Evolutionary conservation across 371 early-diverging fungal species (phyloP), one percentile per base, ranked within the genome.

Genomic region (Mycotypha africana): DNA sequence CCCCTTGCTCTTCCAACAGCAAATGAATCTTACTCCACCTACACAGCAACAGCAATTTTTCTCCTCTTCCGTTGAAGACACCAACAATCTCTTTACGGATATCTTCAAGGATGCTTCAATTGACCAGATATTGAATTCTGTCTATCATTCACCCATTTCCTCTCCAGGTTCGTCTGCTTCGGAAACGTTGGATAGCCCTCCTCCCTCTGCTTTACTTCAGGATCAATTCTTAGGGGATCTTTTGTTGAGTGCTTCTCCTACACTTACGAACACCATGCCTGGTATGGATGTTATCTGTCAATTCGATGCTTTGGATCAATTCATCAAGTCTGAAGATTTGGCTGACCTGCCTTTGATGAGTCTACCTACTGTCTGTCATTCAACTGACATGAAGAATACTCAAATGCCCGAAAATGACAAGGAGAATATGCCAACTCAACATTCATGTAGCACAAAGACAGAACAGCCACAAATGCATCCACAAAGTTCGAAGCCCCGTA

Each of bases 141-240:
- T 45, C 12, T 44, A 44, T 20, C 20, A 44, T 20, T 50, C 55
- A 14, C 55, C 51, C 10, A 42, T 58, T 15, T 58, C 53, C 7
- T 58, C 58, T 28, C 53, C 58, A 3, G 47, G 23, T 12, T 50
- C 54, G 8, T 49, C 59, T 45, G 43, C 49, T 23, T 60, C 60
- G 14, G 55, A 50, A 26, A 48, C 51, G 11, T 23, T 51, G 14
- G 51, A 47, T 12, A 60, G 60, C 24, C 60, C 60, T 15, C 60
- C 60, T 15, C 49, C 59, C 12, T 54, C 47, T 34, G 31, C 51
- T 34, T 21, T 60, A 19, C 42, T 60, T 21, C 51, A 60, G 40
- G 60, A 60, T 38, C 38, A 38, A 4, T 55, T 60, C 28, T 35
- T 60, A 12, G 60, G 51, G 34, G 55, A 55, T 26, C 15, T 60